Evolutionary conservation across 108 stramenopile species (phyloP).

Genomic region (Nitzschia putrida): DNA sequence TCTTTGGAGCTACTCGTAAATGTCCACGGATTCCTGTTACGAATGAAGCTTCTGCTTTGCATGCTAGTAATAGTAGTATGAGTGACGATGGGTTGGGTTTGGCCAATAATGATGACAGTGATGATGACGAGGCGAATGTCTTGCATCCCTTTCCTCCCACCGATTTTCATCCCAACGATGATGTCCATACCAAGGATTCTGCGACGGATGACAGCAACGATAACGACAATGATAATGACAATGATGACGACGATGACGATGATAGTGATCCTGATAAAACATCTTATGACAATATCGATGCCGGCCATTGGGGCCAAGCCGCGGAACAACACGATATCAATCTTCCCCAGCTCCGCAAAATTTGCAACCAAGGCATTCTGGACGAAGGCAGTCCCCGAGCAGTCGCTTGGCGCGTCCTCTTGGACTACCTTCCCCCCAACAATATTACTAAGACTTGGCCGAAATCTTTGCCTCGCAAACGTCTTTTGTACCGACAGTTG

Average conservation of each 20-base stretch:
- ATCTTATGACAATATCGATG: not conserved
- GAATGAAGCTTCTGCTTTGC: too few relatives aligned
- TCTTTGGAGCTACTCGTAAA: constrained; percentile 25
- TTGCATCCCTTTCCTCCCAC: too few relatives aligned
- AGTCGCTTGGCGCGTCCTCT: constrained; percentile 71
- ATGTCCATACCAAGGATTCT: not conserved
- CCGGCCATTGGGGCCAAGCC: constrained; percentile 2
- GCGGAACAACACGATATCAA: constrained; percentile 50
- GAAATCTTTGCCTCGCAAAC: constrained; percentile 40
- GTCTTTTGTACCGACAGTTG: constrained; percentile 54
- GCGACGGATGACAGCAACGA: not conserved
- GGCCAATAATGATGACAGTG: too few relatives aligned
- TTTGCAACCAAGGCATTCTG: constrained; percentile 52
- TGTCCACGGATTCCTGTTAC: constrained; percentile 13
- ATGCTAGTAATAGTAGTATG: too few relatives aligned
- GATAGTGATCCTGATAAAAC: not conserved
- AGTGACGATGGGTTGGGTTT: too few relatives aligned
- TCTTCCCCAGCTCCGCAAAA: constrained; percentile 55
- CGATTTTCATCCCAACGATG: not conserved
- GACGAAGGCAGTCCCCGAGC: constrained; percentile 71
- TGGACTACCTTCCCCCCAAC: constrained; percentile 66
- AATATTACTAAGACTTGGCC: constrained; percentile 54
- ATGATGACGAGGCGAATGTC: too few relatives aligned
- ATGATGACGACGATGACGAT: not conserved
- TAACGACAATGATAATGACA: constrained; percentile 15